These are phyloP conservation scores for Plasmodium knowlesi DNA, from an alignment of 169 alveolate genomes.

Conservation along the genomic window DNA sequence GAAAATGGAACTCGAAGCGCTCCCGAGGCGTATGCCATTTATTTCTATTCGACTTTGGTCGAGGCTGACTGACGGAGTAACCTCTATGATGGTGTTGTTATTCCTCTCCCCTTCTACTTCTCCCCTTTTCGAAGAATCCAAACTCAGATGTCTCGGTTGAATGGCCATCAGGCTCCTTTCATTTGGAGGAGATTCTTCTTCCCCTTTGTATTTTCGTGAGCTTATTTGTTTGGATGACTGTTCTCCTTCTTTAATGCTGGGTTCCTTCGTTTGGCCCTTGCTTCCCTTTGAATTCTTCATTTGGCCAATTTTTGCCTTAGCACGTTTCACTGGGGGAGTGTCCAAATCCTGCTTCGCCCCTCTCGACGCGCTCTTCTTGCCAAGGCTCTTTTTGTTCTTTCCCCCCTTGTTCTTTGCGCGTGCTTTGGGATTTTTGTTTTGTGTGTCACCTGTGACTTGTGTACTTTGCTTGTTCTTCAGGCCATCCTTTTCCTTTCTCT, in stretches of 20 bases:
- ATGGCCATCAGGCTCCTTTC: neutral
- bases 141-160: neutral
- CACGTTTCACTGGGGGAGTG: neutral
- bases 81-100: slow-evolving; percentile 3
- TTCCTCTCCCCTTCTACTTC: neutral
- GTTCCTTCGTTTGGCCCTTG: slow-evolving; percentile 3
- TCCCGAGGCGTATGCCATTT: neutral
- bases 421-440: neutral
- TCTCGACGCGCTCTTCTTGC: neutral
- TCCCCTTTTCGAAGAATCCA: slow-evolving; percentile 5
- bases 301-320: neutral
- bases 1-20: neutral
- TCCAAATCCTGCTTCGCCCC: neutral
- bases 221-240: neutral
- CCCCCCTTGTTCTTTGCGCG: neutral
- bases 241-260: neutral
- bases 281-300: neutral
- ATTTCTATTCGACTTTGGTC: slow-evolving; percentile 5
- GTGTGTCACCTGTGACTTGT: neutral
- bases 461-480: neutral
- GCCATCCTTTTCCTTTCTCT: neutral
- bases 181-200: slow-evolving; percentile 1
- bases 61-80: neutral
- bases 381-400: neutral
- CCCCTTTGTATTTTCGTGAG: neutral